Percentiles rank a stretch among this genome's conserved stretches.
These are phyloP conservation scores for Cytospora chrysosperma DNA, from an alignment of 2,329 filamentous ascomycete genomes.

Conservation along the genomic window DNA sequence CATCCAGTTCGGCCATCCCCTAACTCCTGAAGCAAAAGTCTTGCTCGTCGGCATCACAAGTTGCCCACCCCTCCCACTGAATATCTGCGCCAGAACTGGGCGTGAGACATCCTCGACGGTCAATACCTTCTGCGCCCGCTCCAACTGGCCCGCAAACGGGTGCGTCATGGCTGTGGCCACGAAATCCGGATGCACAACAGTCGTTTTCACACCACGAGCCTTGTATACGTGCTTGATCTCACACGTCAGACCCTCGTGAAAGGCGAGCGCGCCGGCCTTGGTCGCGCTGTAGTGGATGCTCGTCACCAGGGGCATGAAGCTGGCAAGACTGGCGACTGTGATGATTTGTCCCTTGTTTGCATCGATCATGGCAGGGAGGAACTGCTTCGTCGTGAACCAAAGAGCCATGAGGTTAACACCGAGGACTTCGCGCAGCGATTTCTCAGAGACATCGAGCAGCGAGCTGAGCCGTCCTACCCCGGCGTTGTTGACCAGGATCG, in stretches of 20 bases:
- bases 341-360: constrained; percentile 61
- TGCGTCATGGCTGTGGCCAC: constrained; percentile 48
- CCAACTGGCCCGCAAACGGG: constrained; percentile 31
- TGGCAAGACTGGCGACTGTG: constrained; percentile 56
- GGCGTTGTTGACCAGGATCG: constrained; percentile 61
- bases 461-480: constrained; percentile 51
- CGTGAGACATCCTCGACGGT: constrained; percentile 43
- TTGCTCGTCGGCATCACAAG: constrained; percentile 42
- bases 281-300: constrained; percentile 59
- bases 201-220: constrained; percentile 52
- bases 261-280: constrained; percentile 56
- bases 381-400: constrained; percentile 56
- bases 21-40: constrained; percentile 33
- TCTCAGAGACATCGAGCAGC: constrained; percentile 49
- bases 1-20: constrained; percentile 42
- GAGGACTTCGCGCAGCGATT: constrained; percentile 37
- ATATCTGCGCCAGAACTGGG: constrained; percentile 49
- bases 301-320: constrained; percentile 49
- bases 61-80: constrained; percentile 47
- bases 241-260: constrained; percentile 54
- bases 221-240: constrained; percentile 51
- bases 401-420: constrained; percentile 19
- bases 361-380: constrained; percentile 56
- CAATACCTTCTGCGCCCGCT: constrained; percentile 34
- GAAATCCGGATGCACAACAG: constrained; percentile 47